phyloP scores from a whole-genome alignment of 352 stramenopile species.

The Globisporangium echinulatum region DNA sequence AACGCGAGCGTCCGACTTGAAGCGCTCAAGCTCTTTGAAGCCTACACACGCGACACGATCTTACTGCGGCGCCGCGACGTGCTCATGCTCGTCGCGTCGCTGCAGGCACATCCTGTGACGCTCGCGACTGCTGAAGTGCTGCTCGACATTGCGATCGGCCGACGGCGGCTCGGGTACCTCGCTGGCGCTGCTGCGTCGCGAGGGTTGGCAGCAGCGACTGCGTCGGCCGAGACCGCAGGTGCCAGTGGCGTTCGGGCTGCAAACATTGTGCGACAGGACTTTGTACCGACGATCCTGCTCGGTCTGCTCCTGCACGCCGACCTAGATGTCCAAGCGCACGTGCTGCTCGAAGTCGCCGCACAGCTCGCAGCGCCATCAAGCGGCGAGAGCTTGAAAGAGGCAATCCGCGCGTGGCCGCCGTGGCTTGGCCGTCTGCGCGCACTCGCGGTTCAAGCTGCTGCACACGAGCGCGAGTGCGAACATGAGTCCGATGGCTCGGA shows the following conservation, averaged over 20 bases:
- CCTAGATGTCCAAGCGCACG: slow-evolving; percentile 37
- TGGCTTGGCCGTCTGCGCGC: slow-evolving; percentile 52
- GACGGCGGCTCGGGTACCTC: slow-evolving; percentile 21
- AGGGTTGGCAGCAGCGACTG: not conserved
- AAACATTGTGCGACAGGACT: slow-evolving; percentile 48
- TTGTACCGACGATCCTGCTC: slow-evolving; percentile 49
- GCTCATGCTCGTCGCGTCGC: slow-evolving; percentile 50
- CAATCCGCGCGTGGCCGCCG: slow-evolving; percentile 64
- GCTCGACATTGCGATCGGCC: slow-evolving; percentile 58
- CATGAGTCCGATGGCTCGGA: not conserved
- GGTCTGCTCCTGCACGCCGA: slow-evolving; percentile 38
- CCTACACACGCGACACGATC: slow-evolving; percentile 63
- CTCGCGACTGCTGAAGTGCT: slow-evolving; percentile 39
- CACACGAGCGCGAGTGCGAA: not conserved
- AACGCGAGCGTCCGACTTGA: slow-evolving; percentile 47
- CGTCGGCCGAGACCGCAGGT: not conserved
- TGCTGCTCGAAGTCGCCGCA: slow-evolving; percentile 50
- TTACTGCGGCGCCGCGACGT: slow-evolving; percentile 50
- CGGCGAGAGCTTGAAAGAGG: slow-evolving; percentile 52
- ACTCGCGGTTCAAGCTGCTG: slow-evolving; percentile 19
- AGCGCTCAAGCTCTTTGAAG: slow-evolving; percentile 59
- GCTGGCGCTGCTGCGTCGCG: too few species aligned
- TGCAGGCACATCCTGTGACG: slow-evolving; percentile 47
- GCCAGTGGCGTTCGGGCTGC: slow-evolving; percentile 19
- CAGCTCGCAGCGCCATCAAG: slow-evolving; percentile 35